Percentiles rank a stretch among this genome's conserved stretches.
Conservation (phyloP, 176 grass and related monocot species). For the Bothriochloa decipiens region DNA sequence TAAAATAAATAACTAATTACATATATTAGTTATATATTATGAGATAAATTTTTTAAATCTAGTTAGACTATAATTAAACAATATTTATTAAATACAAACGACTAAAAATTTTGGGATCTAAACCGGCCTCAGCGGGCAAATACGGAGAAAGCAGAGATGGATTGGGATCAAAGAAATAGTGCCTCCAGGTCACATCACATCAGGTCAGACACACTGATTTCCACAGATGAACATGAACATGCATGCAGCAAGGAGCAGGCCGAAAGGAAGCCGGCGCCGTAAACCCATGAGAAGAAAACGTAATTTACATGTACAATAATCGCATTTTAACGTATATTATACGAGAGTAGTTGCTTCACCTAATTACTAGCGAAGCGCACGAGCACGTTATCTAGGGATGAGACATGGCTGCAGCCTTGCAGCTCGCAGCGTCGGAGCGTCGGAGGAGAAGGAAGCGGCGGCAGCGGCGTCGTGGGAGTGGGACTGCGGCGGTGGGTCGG, state of each 20-base stretch:
- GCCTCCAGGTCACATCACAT: constrained; percentile 35
- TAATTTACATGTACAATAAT: constrained; percentile 48
- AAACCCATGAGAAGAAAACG: constrained; percentile 7
- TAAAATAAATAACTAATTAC: too few species aligned
- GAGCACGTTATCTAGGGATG: constrained; percentile 31
- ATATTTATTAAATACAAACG: too few species aligned
- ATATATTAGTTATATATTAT: too few species aligned
- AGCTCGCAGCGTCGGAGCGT: neutral
- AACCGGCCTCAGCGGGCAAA: too few species aligned
- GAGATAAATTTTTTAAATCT: too few species aligned
- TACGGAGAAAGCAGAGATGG: too few species aligned
- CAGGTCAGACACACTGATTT: neutral
- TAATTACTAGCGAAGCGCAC: neutral
- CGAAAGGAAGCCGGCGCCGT: neutral
- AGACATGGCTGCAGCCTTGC: constrained; percentile 7
- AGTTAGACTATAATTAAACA: too few species aligned
- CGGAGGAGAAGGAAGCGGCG: neutral
- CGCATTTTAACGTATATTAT: neutral
- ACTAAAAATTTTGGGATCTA: too few species aligned
- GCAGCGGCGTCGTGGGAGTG: neutral
- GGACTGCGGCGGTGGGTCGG: neutral
- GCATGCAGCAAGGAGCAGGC: neutral
- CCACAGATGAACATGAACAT: neutral
- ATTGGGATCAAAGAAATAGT: constrained; percentile 22
- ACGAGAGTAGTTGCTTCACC: neutral